Base-by-base conservation (phyloP, 352 stramenopile species). In the Albugo candida region DNA sequence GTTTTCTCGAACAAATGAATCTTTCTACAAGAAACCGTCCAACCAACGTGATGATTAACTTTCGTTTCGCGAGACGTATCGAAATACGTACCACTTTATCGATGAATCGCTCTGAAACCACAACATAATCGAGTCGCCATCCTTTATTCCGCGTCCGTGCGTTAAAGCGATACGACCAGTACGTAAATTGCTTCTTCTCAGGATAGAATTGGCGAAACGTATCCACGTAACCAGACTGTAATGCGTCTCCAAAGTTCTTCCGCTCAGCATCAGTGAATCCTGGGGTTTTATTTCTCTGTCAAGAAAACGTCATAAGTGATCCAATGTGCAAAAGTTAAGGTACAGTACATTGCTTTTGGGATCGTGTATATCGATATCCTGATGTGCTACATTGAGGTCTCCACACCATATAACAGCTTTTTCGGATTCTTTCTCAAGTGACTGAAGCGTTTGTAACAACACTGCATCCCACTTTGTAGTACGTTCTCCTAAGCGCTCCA, bases 331-430 rank as follows among this genome's bases (percentile, higher is more conserved):
- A 8, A 59, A 16, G 1, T 1, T 47, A 43, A 16, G 4, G 12
- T 16, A 16, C 36, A 60, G 36, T 58, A 79, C 67, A 53, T 91
- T 91, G 38, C 61, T 59, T 53, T 86, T 85, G 36, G 77, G 77
- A 60, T 91, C 72, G 52, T 91, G 77, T 47, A 91, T 91, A 55
- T 91, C 77, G 41, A 91, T 87, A 48, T 91, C 77, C 59, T 91
- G 54, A 63, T 91, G 69, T 21, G 77, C 77, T 45, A 91, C 77
- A 53, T 91, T 91, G 43, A 91, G 49, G 48, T 91, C 77, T 17
- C 77, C 77, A 48, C 77, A 87, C 74, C 72, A 87, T n/a, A 91
- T 55, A 45, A 87, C 74, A 14, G 70, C 69, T 49, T 91, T 91
- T 44, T 54, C 16, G 61, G 42, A n/a, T 45, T 59, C 53, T 50